phyloP scores from a whole-genome alignment of 2,329 filamentous ascomycete genomes.

The Parafenestella ontariensis region DNA sequence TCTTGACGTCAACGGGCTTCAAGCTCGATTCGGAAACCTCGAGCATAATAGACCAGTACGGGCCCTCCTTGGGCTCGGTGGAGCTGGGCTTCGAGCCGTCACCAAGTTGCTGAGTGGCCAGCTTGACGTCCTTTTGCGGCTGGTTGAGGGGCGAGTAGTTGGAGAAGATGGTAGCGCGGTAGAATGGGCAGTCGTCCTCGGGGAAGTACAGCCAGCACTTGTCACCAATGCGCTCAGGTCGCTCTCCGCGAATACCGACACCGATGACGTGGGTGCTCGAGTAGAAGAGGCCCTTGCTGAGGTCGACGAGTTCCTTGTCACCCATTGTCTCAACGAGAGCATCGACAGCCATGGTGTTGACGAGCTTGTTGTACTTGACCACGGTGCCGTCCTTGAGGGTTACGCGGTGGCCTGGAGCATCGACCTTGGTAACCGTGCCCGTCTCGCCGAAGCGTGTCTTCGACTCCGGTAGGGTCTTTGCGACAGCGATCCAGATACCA shows the following conservation, averaged over 20 bases:
- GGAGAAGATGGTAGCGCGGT: slow-evolving; percentile 99
- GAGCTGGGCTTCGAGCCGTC: slow-evolving; percentile 82
- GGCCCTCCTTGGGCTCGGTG: slow-evolving; percentile 78
- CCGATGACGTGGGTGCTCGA: slow-evolving; percentile 97
- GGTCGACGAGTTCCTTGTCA: slow-evolving; percentile 79
- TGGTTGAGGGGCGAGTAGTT: slow-evolving; percentile 99
- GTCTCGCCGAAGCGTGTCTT: slow-evolving; percentile 90
- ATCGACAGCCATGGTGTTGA: slow-evolving; percentile 97
- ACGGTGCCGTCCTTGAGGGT: slow-evolving; percentile 84
- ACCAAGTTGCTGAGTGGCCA: slow-evolving; percentile 84
- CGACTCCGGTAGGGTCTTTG: slow-evolving; percentile 87
- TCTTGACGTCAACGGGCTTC: slow-evolving; percentile 91
- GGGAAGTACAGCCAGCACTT: slow-evolving; percentile 99
- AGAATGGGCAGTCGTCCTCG: slow-evolving; percentile 98
- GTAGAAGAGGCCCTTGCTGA: slow-evolving; percentile 94
- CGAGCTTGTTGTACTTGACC: slow-evolving; percentile 87
- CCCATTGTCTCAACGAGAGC: slow-evolving; percentile 85
- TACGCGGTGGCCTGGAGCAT: slow-evolving; percentile 84
- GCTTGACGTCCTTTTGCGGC: slow-evolving; percentile 79
- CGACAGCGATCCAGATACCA: slow-evolving; percentile 98
- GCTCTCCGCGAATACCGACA: slow-evolving; percentile 88
- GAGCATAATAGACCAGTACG: slow-evolving; percentile 99
- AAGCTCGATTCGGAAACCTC: slow-evolving; percentile 94
- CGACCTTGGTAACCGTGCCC: slow-evolving; percentile 83
- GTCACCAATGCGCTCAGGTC: slow-evolving; percentile 95